Conservation (phyloP, 192 early-diverging fungal species). For the Coemansia asiatica region DNA sequence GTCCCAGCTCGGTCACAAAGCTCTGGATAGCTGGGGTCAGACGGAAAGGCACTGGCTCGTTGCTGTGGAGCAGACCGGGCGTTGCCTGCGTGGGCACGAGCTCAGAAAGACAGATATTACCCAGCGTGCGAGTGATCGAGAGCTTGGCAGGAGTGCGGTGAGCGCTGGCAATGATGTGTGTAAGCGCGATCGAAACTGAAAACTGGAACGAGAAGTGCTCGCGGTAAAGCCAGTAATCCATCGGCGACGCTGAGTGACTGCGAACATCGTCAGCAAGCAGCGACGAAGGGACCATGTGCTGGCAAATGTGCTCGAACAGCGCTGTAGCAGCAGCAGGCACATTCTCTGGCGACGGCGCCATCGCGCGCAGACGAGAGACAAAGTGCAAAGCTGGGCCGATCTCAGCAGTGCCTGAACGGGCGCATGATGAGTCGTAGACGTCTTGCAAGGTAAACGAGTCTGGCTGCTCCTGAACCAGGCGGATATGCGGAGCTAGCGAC, state of each 20-base stretch:
- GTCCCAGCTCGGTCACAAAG: conserved; percentile 89
- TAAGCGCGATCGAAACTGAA: conserved; percentile 86
- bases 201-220: conserved; percentile 93
- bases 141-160: conserved; percentile 89
- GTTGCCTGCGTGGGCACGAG: conserved; percentile 66
- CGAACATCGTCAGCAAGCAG: conserved; percentile 84
- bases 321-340: conserved; percentile 78
- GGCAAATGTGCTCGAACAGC: conserved; percentile 84
- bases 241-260: conserved; percentile 69
- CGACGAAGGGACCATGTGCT: conserved; percentile 80
- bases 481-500: conserved; percentile 87
- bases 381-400: conserved; percentile 86
- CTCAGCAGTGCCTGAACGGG: conserved; percentile 69
- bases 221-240: conserved; percentile 91
- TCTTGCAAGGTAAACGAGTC: conserved; percentile 88
- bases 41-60: conserved; percentile 94
- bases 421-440: conserved; percentile 89
- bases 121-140: conserved; percentile 78
- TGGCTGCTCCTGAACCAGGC: conserved; percentile 91
- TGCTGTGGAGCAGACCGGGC: conserved; percentile 64
- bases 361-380: conserved; percentile 64
- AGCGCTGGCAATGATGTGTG: conserved; percentile 85
- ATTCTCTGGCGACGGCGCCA: conserved; percentile 49
- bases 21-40: conserved; percentile 96
- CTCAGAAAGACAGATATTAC: conserved; percentile 86